Evolutionary conservation across 2,329 filamentous ascomycete species (phyloP).

Genomic region (Aspergillus viridinutans): DNA sequence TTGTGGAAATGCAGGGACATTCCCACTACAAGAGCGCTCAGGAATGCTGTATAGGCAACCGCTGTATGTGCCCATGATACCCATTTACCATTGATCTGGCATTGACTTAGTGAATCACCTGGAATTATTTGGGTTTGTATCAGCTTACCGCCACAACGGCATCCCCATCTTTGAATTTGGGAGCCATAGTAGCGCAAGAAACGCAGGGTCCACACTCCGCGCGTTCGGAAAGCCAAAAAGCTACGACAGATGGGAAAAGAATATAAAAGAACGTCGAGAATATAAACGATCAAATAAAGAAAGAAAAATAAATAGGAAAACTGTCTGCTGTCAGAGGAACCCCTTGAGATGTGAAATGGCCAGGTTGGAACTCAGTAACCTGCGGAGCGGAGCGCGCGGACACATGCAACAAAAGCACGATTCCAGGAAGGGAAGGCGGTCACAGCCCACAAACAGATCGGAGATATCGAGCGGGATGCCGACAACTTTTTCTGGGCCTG

Average conservation of each 20-base stretch:
- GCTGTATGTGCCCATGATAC: constrained; percentile 83
- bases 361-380: constrained; percentile 15
- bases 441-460: constrained; percentile 12
- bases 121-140: constrained; percentile 9
- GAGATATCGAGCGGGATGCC: constrained; percentile 27
- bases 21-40: constrained; percentile 80
- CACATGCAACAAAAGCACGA: constrained; percentile 14
- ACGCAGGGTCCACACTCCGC: constrained; percentile 15
- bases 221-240: constrained; percentile 9
- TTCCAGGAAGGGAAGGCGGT: constrained; percentile 14
- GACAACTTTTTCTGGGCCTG: constrained; percentile 27
- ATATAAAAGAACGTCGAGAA: constrained; percentile 17
- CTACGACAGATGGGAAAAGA: constrained; percentile 13
- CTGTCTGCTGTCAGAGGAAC: constrained; percentile 12
- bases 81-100: constrained; percentile 77
- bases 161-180: constrained; percentile 60
- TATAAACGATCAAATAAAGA: constrained; percentile 11
- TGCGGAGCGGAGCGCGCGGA: constrained; percentile 10
- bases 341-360: constrained; percentile 26
- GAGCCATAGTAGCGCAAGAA: constrained; percentile 49
- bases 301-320: constrained; percentile 14
- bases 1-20: constrained; percentile 85
- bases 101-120: constrained; percentile 24
- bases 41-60: constrained; percentile 76
- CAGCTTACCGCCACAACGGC: constrained; percentile 55